A percentile compares a stretch with the other conserved stretches of the same genome.
Conservation (phyloP, 202 grass and related monocot genomes). For the Brachypodium distachyon region DNA sequence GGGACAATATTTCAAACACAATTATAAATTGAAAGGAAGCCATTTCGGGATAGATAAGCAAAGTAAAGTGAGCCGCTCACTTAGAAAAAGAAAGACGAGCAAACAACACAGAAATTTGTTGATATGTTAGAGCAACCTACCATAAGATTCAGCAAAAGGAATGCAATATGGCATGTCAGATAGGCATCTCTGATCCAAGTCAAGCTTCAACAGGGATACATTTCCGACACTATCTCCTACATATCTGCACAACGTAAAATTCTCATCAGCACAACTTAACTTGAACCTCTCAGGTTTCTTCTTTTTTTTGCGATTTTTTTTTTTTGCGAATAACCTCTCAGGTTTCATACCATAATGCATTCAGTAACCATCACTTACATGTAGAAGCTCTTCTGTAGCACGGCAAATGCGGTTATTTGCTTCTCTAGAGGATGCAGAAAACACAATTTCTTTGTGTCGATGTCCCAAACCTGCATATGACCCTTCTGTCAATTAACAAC, state of each 20-base stretch:
- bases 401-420: slow-evolving; percentile 48
- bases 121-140: slow-evolving; percentile 24
- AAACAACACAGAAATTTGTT: background rate
- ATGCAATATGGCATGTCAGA: slow-evolving; percentile 70
- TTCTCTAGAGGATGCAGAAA: slow-evolving; percentile 42
- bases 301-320: too few relatives aligned
- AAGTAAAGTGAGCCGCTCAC: background rate
- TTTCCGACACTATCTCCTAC: slow-evolving; percentile 54
- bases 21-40: background rate
- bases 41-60: background rate
- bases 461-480: slow-evolving; percentile 58
- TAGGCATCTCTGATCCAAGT: slow-evolving; percentile 42
- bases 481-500: background rate
- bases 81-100: background rate
- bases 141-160: slow-evolving; percentile 78
- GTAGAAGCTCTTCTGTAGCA: slow-evolving; percentile 61
- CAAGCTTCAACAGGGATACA: slow-evolving; percentile 74
- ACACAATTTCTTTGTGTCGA: slow-evolving; percentile 51
- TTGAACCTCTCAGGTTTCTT: background rate
- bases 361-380: slow-evolving; percentile 36
- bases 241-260: slow-evolving; percentile 44
- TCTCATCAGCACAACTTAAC: background rate
- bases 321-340: too few relatives aligned
- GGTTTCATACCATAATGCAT: background rate
- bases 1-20: background rate